phyloP scores from a whole-genome alignment of 116 monocot genomes.

The Iris pallida region DNA sequence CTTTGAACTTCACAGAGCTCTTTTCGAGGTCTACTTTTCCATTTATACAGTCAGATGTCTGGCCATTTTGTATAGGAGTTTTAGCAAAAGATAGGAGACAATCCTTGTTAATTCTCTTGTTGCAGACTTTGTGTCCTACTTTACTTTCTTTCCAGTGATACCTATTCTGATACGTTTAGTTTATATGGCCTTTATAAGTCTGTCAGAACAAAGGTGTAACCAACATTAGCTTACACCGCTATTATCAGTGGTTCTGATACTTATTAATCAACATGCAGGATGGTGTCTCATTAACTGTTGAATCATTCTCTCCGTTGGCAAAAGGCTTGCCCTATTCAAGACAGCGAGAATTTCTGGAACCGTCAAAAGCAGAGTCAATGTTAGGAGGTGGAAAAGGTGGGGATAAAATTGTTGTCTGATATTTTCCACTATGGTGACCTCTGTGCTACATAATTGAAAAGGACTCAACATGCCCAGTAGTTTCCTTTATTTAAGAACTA shows the following conservation, averaged over 20 bases:
- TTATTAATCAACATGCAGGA: conserved; percentile 48
- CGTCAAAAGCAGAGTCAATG: conserved; percentile 63
- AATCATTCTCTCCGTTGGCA: conserved; percentile 56
- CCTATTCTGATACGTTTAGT: too few species aligned
- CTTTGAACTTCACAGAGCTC: not conserved
- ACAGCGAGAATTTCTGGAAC: conserved; percentile 22
- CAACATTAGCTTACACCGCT: too few species aligned
- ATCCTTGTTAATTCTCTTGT: too few species aligned
- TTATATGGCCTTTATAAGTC: too few species aligned
- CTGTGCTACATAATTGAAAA: not conserved
- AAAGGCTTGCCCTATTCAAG: conserved; percentile 16
- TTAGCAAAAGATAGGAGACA: too few species aligned
- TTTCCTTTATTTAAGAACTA: not conserved
- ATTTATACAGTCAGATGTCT: too few species aligned
- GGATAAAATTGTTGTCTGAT: conserved; percentile 1
- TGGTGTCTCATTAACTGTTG: conserved; percentile 48
- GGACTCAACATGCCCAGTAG: not conserved
- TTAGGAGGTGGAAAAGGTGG: conserved; percentile 70
- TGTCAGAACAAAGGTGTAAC: too few species aligned
- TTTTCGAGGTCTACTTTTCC: too few species aligned
- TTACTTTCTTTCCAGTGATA: too few species aligned
- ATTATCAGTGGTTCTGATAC: not conserved
- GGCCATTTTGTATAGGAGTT: too few species aligned
- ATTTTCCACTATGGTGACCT: not conserved
- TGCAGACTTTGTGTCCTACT: too few species aligned